Conservation (phyloP, 306 rosid genomes). For the Arachis stenosperma region DNA sequence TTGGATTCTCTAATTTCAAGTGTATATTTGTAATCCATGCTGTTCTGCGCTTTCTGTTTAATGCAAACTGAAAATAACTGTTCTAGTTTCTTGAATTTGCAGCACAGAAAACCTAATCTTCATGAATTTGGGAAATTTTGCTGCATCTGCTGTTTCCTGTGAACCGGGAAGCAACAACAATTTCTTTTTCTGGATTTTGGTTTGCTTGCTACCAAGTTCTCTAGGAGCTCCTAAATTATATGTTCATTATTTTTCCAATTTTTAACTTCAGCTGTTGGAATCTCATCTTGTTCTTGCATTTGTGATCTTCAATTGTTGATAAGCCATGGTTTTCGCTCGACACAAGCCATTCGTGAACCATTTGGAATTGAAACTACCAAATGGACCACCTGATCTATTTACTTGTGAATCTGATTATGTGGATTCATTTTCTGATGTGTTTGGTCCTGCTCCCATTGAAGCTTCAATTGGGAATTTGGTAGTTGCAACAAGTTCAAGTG, state of each 20-base stretch:
- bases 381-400: slow-evolving; percentile 46
- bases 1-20: background rate
- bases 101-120: slow-evolving; percentile 62
- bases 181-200: slow-evolving; percentile 69
- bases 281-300: slow-evolving; percentile 41
- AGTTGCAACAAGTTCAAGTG: slow-evolving; percentile 40
- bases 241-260: slow-evolving; percentile 46
- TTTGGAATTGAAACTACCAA: slow-evolving; percentile 45
- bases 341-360: slow-evolving; percentile 49
- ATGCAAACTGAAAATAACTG: slow-evolving; percentile 27
- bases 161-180: slow-evolving; percentile 70
- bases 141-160: slow-evolving; percentile 77
- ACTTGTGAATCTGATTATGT: slow-evolving; percentile 39
- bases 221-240: slow-evolving; percentile 57
- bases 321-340: slow-evolving; percentile 67
- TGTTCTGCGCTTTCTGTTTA: background rate
- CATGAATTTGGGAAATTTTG: slow-evolving; percentile 69
- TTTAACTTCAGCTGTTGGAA: slow-evolving; percentile 47
- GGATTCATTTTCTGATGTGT: slow-evolving; percentile 70
- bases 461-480: slow-evolving; percentile 38
- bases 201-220: slow-evolving; percentile 66
- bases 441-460: slow-evolving; percentile 63
- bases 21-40: background rate
- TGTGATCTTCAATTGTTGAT: slow-evolving; percentile 29
- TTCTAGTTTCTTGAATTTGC: slow-evolving; percentile 37